Percentiles rank a stretch among this genome's conserved stretches.
These are phyloP conservation scores for Backusella parvicylindrica DNA, from an alignment of 192 early-diverging fungal species.

Conservation along the genomic window DNA sequence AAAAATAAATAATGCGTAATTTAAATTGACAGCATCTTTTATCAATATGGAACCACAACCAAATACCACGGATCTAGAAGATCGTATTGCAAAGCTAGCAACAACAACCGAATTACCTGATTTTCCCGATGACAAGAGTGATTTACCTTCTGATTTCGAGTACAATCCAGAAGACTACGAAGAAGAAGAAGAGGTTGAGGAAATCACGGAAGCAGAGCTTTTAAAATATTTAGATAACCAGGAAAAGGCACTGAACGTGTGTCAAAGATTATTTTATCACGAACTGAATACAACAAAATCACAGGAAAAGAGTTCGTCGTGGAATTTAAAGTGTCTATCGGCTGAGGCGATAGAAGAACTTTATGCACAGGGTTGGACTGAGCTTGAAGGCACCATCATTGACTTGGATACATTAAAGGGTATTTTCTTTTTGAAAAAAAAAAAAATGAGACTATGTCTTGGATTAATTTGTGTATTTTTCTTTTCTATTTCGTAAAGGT, in stretches of 20 bases:
- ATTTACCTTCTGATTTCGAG: slow-evolving; percentile 51
- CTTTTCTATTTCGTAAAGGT: background rate
- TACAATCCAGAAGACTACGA: slow-evolving; percentile 41
- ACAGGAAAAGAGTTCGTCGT: background rate
- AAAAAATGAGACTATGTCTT: background rate
- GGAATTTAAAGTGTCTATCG: slow-evolving; percentile 33
- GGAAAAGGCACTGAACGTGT: slow-evolving; percentile 35
- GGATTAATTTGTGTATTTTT: background rate
- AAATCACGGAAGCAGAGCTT: slow-evolving; percentile 50
- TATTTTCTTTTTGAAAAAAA: background rate
- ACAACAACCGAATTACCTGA: slow-evolving; percentile 31
- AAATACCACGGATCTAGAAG: slow-evolving; percentile 29
- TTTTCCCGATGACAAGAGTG: slow-evolving; percentile 49
- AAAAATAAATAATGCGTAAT: background rate
- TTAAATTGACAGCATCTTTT: background rate
- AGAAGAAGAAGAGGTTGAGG: slow-evolving; percentile 43
- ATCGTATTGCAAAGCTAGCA: slow-evolving; percentile 35
- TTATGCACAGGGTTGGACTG: slow-evolving; percentile 39
- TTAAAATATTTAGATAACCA: slow-evolving; percentile 40
- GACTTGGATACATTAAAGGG: slow-evolving; percentile 34
- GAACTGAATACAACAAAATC: slow-evolving; percentile 31
- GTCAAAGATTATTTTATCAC: slow-evolving; percentile 44
- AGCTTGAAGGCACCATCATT: slow-evolving; percentile 34
- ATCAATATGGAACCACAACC: background rate
- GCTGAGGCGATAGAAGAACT: slow-evolving; percentile 36